A percentile compares a stretch with the other conserved stretches of the same genome.
phyloP scores from a whole-genome alignment of 2,329 filamentous ascomycete genomes.

The Diplocarpon mali region DNA sequence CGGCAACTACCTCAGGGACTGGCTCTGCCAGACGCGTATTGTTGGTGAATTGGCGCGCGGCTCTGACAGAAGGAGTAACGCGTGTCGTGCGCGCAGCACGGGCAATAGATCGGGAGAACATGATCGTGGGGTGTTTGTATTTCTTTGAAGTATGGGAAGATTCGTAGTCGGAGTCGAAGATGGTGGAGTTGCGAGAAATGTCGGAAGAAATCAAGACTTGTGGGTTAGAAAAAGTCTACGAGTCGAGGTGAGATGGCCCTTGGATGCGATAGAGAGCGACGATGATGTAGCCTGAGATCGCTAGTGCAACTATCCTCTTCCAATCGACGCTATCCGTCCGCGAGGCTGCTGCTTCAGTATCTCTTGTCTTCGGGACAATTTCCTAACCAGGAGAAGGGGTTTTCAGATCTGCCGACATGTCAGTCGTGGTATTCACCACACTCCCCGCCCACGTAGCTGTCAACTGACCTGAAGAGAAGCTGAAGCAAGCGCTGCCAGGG shows the following conservation, averaged over 20 bases:
- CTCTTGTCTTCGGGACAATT: too few species aligned
- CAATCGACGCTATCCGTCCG: too few species aligned
- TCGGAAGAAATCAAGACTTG: background rate
- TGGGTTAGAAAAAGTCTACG: background rate
- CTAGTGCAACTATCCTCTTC: too few species aligned
- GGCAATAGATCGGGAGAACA: conserved; percentile 19
- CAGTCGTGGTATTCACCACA: too few species aligned
- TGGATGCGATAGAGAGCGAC: too few species aligned
- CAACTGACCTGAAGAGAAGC: background rate
- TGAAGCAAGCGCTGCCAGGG: background rate
- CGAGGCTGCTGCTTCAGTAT: too few species aligned
- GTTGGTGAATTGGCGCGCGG: conserved; percentile 19
- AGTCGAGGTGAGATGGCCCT: background rate
- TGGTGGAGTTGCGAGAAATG: background rate
- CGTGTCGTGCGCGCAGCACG: conserved; percentile 9
- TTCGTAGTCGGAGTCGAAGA: background rate
- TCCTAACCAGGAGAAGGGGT: too few species aligned
- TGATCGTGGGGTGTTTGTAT: conserved; percentile 6
- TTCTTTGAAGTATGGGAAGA: background rate
- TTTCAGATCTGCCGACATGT: too few species aligned
- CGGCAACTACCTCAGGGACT: conserved; percentile 19
- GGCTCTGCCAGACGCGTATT: conserved; percentile 14
- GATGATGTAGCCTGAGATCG: too few species aligned
- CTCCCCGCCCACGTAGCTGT: too few species aligned
- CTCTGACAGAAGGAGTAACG: conserved; percentile 10